A percentile compares a stretch with the other conserved stretches of the same genome.
Conservation (phyloP, 129 eudicot species). For the Rutidosis leptorrhynchoides region DNA sequence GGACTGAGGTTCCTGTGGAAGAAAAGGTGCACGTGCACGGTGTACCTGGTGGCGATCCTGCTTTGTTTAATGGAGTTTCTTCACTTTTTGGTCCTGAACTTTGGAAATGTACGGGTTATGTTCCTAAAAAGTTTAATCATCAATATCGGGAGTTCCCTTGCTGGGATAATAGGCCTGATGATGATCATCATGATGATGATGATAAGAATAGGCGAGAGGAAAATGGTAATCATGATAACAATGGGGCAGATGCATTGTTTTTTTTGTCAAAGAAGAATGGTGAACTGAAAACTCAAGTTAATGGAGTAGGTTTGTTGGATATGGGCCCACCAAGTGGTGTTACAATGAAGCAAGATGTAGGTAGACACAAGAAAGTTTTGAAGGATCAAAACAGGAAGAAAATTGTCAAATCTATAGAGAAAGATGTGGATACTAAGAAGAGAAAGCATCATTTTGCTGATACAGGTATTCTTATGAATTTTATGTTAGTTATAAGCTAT, state of each 20-base stretch:
- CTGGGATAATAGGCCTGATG: conserved; percentile 43
- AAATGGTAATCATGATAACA: conserved; percentile 40
- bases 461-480: conserved; percentile 44
- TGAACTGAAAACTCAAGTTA: conserved; percentile 23
- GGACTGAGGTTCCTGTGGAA: conserved; percentile 65
- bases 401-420: conserved; percentile 39
- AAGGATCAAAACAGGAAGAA: conserved; percentile 58
- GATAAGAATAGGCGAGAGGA: conserved; percentile 24
- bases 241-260: conserved; percentile 58
- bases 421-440: conserved; percentile 50
- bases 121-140: conserved; percentile 68
- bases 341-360: conserved; percentile 36
- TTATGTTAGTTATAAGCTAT: neutral
- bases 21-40: conserved; percentile 97
- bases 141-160: conserved; percentile 67
- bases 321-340: conserved; percentile 26
- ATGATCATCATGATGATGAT: conserved; percentile 19
- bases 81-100: conserved; percentile 57
- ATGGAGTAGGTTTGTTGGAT: conserved; percentile 29
- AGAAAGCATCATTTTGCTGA: conserved; percentile 34
- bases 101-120: conserved; percentile 85
- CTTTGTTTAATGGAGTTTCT: conserved; percentile 57
- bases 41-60: conserved; percentile 74
- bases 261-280: conserved; percentile 53
- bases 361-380: conserved; percentile 15